Conservation (phyloP, 768 basidiomycete genomes). For the Pleurotus tuber-regium region DNA sequence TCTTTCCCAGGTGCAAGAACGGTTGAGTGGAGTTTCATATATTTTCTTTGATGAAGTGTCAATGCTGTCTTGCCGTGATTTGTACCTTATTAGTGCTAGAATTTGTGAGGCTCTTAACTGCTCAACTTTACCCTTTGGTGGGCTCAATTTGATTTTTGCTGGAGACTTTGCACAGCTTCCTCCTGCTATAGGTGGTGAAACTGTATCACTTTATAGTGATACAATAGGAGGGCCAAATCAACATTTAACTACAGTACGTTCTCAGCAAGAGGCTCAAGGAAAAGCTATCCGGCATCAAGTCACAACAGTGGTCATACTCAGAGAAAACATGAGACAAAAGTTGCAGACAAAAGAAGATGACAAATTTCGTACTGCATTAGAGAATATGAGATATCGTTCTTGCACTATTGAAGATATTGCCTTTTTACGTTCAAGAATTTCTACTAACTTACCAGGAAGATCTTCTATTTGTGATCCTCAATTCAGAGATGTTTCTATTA, state of each 20-base stretch:
- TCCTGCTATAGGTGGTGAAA: slow-evolving; percentile 17
- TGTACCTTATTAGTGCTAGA: slow-evolving; percentile 27
- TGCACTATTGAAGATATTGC: slow-evolving; percentile 22
- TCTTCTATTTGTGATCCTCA: slow-evolving; percentile 7
- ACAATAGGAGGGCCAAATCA: slow-evolving; percentile 7
- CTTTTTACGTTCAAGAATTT: slow-evolving; percentile 16
- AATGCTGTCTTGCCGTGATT: slow-evolving; percentile 32
- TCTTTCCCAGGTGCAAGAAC: no score
- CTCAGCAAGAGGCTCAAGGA: slow-evolving; percentile 22
- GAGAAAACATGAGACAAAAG: slow-evolving; percentile 26
- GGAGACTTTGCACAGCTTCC: slow-evolving; percentile 37
- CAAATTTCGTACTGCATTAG: slow-evolving; percentile 23
- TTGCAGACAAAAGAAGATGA: slow-evolving; percentile 22
- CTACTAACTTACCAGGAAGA: slow-evolving; percentile 4
- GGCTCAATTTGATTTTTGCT: slow-evolving; percentile 33
- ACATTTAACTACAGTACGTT: not conserved
- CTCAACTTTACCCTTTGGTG: slow-evolving; percentile 25
- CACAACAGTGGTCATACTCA: slow-evolving; percentile 30
- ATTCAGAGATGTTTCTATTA: slow-evolving; percentile 30
- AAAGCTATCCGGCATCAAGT: slow-evolving; percentile 30
- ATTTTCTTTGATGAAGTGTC: slow-evolving; percentile 40
- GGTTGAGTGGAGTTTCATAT: slow-evolving; percentile 26
- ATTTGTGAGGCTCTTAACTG: slow-evolving; percentile 20
- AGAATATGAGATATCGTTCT: slow-evolving; percentile 26
- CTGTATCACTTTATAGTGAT: slow-evolving; percentile 16